phyloP scores from a whole-genome alignment of 73 alveolate species.

The Durusdinium trenchii region DNA sequence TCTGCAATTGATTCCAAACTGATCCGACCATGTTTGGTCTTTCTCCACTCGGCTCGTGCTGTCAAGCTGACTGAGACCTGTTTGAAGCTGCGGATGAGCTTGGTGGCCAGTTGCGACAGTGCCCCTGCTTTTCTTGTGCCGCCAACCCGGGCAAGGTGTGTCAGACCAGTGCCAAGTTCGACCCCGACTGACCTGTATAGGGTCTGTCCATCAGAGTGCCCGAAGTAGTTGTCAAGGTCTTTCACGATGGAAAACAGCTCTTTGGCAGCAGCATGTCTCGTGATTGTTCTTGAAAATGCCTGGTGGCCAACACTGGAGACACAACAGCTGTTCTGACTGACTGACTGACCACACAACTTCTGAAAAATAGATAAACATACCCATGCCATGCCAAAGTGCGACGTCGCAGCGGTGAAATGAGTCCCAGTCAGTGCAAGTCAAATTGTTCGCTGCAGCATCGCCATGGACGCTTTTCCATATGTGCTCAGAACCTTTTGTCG shows the following conservation, averaged over 20 bases:
- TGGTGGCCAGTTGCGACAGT: background rate
- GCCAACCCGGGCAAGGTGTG: background rate
- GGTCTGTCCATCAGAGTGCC: background rate
- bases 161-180: background rate
- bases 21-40: background rate
- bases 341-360: background rate
- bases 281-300: background rate
- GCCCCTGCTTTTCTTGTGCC: slow-evolving; percentile 40
- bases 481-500: slow-evolving; percentile 9
- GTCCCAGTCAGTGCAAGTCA: slow-evolving; percentile 27
- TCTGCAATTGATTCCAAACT: background rate
- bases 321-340: no score
- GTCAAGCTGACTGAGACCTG: background rate
- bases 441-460: background rate
- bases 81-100: background rate
- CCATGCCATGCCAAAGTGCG: background rate
- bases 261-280: background rate
- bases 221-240: background rate
- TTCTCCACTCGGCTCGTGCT: background rate
- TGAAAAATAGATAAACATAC: no score
- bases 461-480: background rate
- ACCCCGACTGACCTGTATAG: background rate
- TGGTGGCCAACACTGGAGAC: no score
- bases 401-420: background rate
- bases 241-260: slow-evolving; percentile 11